Conservation (phyloP, 192 early-diverging fungal species). For the Entrophospora sp. region DNA sequence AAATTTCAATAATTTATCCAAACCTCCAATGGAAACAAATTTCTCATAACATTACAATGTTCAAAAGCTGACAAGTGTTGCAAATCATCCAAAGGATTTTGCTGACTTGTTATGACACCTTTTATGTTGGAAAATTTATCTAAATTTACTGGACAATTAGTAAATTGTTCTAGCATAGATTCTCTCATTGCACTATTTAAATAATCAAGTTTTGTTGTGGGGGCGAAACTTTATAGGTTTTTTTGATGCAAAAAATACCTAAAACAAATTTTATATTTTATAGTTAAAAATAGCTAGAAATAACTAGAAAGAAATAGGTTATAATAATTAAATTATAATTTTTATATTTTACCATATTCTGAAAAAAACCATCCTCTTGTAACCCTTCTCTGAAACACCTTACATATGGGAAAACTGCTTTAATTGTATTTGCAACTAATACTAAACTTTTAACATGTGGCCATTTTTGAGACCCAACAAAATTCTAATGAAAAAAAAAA, state of each 20-base stretch:
- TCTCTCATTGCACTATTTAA: conserved; percentile 35
- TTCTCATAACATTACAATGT: conserved; percentile 72
- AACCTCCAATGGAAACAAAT: conserved; percentile 55
- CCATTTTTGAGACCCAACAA: conserved; percentile 56
- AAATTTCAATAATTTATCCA: conserved; percentile 65
- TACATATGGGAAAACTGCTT: conserved; percentile 56
- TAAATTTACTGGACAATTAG: conserved; percentile 28
- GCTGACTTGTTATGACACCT: conserved; percentile 51
- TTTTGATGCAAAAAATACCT: conserved; percentile 56
- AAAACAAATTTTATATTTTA: conserved; percentile 7
- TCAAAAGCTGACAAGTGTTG: conserved; percentile 46
- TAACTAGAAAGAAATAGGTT: not conserved
- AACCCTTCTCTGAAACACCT: conserved; percentile 55
- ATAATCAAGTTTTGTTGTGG: conserved; percentile 26
- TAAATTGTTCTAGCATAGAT: conserved; percentile 43
- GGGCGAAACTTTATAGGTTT: conserved; percentile 38
- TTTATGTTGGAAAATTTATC: conserved; percentile 23
- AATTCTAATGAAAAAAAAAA: conserved; percentile 52
- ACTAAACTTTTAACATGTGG: conserved; percentile 41
- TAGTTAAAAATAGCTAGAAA: conserved; percentile 21
- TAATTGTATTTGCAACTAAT: conserved; percentile 55
- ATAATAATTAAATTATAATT: no score
- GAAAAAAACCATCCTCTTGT: conserved; percentile 35
- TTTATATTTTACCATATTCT: conserved; percentile 52
- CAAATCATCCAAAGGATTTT: conserved; percentile 53